These are phyloP conservation scores for Filobasidium floriforme DNA, from an alignment of 768 basidiomycete species.

Conservation along the genomic window DNA sequence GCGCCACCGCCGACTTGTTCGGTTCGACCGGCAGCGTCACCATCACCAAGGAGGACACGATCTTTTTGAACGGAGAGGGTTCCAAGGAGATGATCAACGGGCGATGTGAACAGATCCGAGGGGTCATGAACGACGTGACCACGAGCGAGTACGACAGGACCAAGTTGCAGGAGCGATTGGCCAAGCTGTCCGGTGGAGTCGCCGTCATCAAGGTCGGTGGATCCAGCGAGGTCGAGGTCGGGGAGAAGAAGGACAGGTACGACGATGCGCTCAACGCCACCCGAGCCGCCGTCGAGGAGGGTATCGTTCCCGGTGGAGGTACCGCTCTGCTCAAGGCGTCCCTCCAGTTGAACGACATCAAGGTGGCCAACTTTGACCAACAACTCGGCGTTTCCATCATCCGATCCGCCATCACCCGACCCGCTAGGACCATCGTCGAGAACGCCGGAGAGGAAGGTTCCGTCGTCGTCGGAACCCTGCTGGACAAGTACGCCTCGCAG, in stretches of 20 bases:
- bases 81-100: constrained; percentile 81
- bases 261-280: constrained; percentile 98
- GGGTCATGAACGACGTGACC: constrained; percentile 67
- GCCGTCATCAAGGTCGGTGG: constrained; percentile 99
- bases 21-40: constrained; percentile 85
- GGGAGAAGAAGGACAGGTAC: constrained; percentile 99
- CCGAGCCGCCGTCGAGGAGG: constrained; percentile 94
- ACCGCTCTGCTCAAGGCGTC: constrained; percentile 65
- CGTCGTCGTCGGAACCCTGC: constrained; percentile 82
- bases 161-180: constrained; percentile 93
- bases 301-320: constrained; percentile 94
- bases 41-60: constrained; percentile 96
- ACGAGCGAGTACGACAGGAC: constrained; percentile 90
- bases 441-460: constrained; percentile 92
- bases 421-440: constrained; percentile 76
- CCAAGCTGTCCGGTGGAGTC: constrained; percentile 91
- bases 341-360: constrained; percentile 54
- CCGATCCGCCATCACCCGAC: constrained; percentile 71
- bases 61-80: constrained; percentile 88
- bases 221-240: constrained; percentile 84
- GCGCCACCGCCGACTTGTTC: constrained; percentile 76
- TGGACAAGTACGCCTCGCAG: constrained; percentile 58
- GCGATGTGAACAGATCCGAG: constrained; percentile 91
- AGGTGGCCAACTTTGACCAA: constrained; percentile 90
- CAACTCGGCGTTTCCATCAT: constrained; percentile 91